These are phyloP conservation scores for Aschersonia sp. DNA, from an alignment of 2,329 filamentous ascomycete genomes.

Conservation along the genomic window DNA sequence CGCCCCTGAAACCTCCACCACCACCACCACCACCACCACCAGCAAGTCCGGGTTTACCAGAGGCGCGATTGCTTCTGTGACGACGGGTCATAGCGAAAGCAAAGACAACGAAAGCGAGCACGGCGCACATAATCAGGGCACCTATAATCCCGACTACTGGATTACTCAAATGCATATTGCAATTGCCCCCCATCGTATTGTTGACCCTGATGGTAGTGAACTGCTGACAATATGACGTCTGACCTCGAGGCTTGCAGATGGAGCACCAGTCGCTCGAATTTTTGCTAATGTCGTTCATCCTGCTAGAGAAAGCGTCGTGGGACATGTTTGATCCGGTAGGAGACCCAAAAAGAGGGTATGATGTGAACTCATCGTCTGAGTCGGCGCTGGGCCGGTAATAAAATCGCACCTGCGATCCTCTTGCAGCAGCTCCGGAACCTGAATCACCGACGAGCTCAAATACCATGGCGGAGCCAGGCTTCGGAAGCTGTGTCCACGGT, in stretches of 20 bases:
- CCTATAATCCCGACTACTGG: slow-evolving; percentile 32
- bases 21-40: slow-evolving; percentile 6
- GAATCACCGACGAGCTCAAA: slow-evolving; percentile 46
- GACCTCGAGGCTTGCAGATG: slow-evolving; percentile 18
- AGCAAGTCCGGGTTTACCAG: too few species aligned
- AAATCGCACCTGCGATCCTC: slow-evolving; percentile 39
- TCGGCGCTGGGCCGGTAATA: slow-evolving; percentile 36
- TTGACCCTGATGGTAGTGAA: not conserved
- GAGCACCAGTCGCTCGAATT: slow-evolving; percentile 26
- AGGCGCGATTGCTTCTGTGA: too few species aligned
- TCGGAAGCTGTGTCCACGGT: slow-evolving; percentile 29
- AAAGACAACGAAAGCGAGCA: slow-evolving; percentile 18
- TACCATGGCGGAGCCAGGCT: slow-evolving; percentile 59
- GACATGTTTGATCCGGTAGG: slow-evolving; percentile 18
- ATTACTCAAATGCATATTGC: slow-evolving; percentile 14
- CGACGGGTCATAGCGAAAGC: slow-evolving; percentile 10
- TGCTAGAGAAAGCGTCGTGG: slow-evolving; percentile 21
- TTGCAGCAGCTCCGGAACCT: slow-evolving; percentile 6
- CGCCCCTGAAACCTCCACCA: slow-evolving; percentile 26
- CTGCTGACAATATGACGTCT: slow-evolving; percentile 22
- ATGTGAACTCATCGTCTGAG: slow-evolving; percentile 15
- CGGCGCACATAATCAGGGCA: slow-evolving; percentile 22
- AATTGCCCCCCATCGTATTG: not conserved
- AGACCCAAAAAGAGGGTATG: slow-evolving; percentile 26
- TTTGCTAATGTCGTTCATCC: slow-evolving; percentile 21